phyloP scores from a whole-genome alignment of 2,329 filamentous ascomycete genomes.

The Beauveria sp. region DNA sequence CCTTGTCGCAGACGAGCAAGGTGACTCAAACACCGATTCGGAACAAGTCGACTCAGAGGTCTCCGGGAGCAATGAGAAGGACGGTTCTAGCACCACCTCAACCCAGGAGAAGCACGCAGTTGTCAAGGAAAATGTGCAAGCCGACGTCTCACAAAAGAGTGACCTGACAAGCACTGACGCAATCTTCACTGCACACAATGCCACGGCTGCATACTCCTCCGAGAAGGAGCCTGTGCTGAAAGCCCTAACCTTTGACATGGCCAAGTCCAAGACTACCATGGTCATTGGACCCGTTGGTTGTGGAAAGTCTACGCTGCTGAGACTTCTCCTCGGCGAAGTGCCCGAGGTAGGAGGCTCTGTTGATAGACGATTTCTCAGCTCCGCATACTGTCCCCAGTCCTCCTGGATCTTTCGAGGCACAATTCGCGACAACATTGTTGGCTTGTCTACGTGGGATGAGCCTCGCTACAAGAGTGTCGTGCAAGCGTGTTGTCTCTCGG shows the following conservation, averaged over 20 bases:
- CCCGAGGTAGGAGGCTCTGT: constrained; percentile 13
- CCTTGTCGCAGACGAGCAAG: constrained; percentile 14
- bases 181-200: constrained; percentile 1
- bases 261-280: constrained; percentile 16
- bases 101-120: background rate
- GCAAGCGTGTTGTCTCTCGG: constrained; percentile 14
- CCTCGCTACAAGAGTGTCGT: constrained; percentile 18
- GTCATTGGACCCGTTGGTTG: constrained; percentile 18
- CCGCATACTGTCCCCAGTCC: constrained; percentile 19
- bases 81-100: background rate
- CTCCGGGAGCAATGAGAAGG: background rate
- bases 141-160: background rate
- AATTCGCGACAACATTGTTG: constrained; percentile 19
- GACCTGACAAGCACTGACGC: background rate
- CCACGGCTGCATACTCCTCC: constrained; percentile 10
- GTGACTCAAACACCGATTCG: background rate
- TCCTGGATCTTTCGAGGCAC: constrained; percentile 19
- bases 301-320: constrained; percentile 19
- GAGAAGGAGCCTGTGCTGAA: constrained; percentile 7
- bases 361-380: constrained; percentile 7
- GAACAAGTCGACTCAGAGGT: background rate
- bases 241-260: constrained; percentile 12
- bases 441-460: constrained; percentile 13
- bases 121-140: background rate
- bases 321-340: constrained; percentile 18